Base-by-base conservation (phyloP, 257 asterid species). In the Cynanchum wilfordii region DNA sequence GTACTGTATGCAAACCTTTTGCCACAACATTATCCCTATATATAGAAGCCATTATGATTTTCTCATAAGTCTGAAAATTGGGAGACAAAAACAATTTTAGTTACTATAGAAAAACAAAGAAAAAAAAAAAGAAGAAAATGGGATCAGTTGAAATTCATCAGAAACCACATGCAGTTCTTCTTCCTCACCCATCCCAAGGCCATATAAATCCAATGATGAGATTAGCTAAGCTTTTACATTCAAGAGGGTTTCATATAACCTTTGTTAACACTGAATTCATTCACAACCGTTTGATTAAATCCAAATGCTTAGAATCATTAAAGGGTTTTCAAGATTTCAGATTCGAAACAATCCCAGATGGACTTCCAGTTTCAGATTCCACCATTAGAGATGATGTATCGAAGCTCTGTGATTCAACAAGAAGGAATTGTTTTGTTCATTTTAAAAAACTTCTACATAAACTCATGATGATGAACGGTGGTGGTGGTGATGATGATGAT, bases 181-280 rank as follows among this genome's bases (percentile, higher is more conserved):
- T 85, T 25, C 89, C 89, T 7, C 83, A 56, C 56, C 89, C 92
- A 25, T 11, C 87, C 13, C 92, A 87, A 74, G 92, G 92, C 72
- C 92, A 87, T 69, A 75, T 87, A 1, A 82, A 7, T 56, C 89
- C 89, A 5, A 36, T 80, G 65, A 87, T 87, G 92, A 71, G 73
- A 20, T 79, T 87, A 0, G 85, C 80, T 72, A 83, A 82, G 78
- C 83, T 85, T 30, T 79, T 85, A 11, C 87, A 85, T 65, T 63
- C 84, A 52, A 77, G 69, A 58, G 88, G 87, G 52, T 83, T 85
- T 70, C 74, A 79, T 71, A 67, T 87, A 29, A 85, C 92, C 36
- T 76, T 85, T 66, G 89, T 85, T 71, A 85, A 81, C 85, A 84
- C 88, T 0, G 87, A 86, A 45, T 86, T 82, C 75, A 82, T 82